Evolutionary conservation across 2,329 filamentous ascomycete genomes (phyloP), one percentile per base, ranked within the genome.

Genomic region (Penicillium sp.): DNA sequence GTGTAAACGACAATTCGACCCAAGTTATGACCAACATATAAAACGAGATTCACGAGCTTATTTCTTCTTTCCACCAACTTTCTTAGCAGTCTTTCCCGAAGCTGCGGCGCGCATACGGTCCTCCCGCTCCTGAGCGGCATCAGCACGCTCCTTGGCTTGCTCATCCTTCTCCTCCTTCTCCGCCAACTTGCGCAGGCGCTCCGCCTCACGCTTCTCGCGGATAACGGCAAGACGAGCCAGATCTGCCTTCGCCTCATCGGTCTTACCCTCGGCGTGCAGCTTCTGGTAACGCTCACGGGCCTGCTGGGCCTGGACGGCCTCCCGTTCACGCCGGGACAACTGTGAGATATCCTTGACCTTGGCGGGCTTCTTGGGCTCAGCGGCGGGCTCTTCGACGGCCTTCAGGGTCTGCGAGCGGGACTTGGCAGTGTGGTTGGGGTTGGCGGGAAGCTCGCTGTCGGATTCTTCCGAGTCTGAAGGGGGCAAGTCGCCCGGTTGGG

Each of bases 261-360:
- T 97, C 86, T 97, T 97, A 70, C 93, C 93, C 71, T 92, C 89
- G 57, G 92, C 90, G 70, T 97, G 93, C 68, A 97, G 76, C 78
- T 96, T 96, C 81, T 91, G 85, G 72, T 96, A 97, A 66, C 87
- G 84, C 81, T 96, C 93, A 75, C 92, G 93, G 31, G 91, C 91
- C 73, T 93, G 89, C 62, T 89, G 88, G 1, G 93, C 93, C 78
- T 96, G 89, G 35, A 94, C 71, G 2, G 93, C 90, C 79, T 97
- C 88, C 21, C 87, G 79, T 79, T 90, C 88, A 31, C 86, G 82
- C 49, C 88, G 81, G 38, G 84, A 87, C 47, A 90, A 77, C 71
- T 89, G 84, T 25, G 77, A 77, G 39, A 73, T 71, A 53, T 79
- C 78, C 39, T 69, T 74, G 74, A 78, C 78, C 38, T 68, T 74